A percentile compares a stretch with the other conserved stretches of the same genome.
These are phyloP conservation scores for Aspergillus steynii DNA, from an alignment of 495 filamentous ascomycete species.

Conservation along the genomic window DNA sequence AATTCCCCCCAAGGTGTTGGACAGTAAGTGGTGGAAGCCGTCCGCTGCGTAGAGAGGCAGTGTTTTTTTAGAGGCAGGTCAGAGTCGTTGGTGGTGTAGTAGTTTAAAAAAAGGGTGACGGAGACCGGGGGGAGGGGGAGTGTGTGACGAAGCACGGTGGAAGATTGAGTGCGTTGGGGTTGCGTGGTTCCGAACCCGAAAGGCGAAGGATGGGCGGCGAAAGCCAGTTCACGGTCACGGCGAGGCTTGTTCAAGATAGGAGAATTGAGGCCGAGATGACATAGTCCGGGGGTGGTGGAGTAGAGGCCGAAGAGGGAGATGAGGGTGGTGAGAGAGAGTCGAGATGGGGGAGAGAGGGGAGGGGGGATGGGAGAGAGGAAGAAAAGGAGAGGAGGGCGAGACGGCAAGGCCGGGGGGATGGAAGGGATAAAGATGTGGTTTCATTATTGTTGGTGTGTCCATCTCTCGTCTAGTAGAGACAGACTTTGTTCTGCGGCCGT, in stretches of 20 bases:
- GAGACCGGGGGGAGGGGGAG: slow-evolving; percentile 14
- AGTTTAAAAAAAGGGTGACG: slow-evolving; percentile 16
- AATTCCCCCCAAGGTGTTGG: neutral
- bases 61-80: slow-evolving; percentile 8
- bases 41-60: slow-evolving; percentile 10
- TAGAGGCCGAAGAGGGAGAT: slow-evolving; percentile 17
- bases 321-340: slow-evolving; percentile 22
- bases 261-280: slow-evolving; percentile 27
- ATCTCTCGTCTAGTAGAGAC: slow-evolving; percentile 25
- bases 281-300: slow-evolving; percentile 28
- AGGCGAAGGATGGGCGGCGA: slow-evolving; percentile 19
- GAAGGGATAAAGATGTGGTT: slow-evolving; percentile 33
- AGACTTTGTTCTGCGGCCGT: slow-evolving; percentile 18
- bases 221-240: slow-evolving; percentile 21
- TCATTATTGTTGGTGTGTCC: slow-evolving; percentile 32
- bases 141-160: slow-evolving; percentile 8
- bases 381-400: slow-evolving; percentile 21
- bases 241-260: slow-evolving; percentile 26
- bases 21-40: neutral
- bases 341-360: slow-evolving; percentile 14
- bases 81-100: neutral
- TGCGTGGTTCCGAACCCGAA: slow-evolving; percentile 12
- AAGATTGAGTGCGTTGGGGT: slow-evolving; percentile 17
- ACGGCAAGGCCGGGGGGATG: slow-evolving; percentile 25
- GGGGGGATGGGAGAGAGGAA: slow-evolving; percentile 18